phyloP scores from a whole-genome alignment of 768 basidiomycete genomes.

The Glaciozyma antarctica region DNA sequence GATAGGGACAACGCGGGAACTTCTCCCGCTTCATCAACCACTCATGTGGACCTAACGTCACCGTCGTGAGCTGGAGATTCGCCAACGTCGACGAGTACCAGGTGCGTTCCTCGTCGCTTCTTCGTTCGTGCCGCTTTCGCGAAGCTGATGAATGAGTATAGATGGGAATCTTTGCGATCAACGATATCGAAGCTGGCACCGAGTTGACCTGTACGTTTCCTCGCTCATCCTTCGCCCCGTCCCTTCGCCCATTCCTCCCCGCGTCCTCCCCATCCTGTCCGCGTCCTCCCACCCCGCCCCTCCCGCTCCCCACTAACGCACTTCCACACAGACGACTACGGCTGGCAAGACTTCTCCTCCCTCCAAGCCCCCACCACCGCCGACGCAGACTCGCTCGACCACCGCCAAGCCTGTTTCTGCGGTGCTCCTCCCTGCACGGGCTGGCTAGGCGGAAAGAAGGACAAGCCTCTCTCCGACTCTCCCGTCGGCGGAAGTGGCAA shows the following conservation, averaged over 20 bases:
- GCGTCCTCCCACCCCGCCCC: not conserved
- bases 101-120: not conserved
- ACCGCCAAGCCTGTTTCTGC: slow-evolving; percentile 26
- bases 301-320: not conserved
- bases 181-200: slow-evolving; percentile 20
- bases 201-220: slow-evolving; percentile 21
- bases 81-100: slow-evolving; percentile 25
- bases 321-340: slow-evolving; percentile 22
- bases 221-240: not conserved
- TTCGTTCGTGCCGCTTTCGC: not conserved
- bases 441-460: slow-evolving; percentile 18
- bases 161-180: slow-evolving; percentile 25
- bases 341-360: slow-evolving; percentile 28
- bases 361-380: not conserved
- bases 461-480: not conserved
- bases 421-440: slow-evolving; percentile 17
- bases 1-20: slow-evolving; percentile 22
- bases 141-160: not conserved
- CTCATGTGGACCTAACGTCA: slow-evolving; percentile 26
- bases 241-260: not conserved
- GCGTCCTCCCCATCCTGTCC: not conserved
- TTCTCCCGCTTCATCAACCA: slow-evolving; percentile 29
- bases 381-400: slow-evolving; percentile 6
- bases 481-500: not conserved
- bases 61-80: slow-evolving; percentile 23